phyloP scores from a whole-genome alignment of 768 basidiomycete genomes.

The Pholiota molesta region DNA sequence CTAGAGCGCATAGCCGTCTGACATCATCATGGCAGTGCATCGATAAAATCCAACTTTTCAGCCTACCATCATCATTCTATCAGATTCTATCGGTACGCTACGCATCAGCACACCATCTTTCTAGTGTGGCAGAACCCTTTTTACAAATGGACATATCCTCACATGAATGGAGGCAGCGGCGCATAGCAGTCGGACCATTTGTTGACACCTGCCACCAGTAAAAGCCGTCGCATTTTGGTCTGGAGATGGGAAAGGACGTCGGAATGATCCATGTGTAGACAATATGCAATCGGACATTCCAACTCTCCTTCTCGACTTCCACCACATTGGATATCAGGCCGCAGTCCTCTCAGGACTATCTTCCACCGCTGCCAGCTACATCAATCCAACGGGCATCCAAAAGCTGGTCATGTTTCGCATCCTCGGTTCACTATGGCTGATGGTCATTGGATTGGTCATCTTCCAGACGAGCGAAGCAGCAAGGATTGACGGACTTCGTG shows the following conservation, averaged over 20 bases:
- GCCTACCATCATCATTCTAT: no score
- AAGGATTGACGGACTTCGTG: not conserved
- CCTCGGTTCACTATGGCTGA: not conserved
- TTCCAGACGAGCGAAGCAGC: not conserved
- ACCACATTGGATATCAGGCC: not conserved
- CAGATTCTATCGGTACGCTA: no score
- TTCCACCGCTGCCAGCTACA: not conserved
- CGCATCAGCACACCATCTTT: no score
- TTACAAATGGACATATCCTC: no score
- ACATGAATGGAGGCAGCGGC: no score
- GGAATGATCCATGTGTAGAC: not conserved
- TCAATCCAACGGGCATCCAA: not conserved
- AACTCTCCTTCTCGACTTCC: not conserved
- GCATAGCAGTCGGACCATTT: not conserved
- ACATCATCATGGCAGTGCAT: conserved; percentile 42
- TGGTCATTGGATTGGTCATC: not conserved
- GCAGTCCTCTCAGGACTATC: not conserved
- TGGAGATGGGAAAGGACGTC: not conserved
- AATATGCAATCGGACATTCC: not conserved
- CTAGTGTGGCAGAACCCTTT: no score
- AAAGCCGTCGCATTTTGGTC: no score
- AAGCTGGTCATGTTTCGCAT: not conserved
- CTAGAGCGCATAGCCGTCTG: not conserved
- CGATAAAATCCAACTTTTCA: no score
- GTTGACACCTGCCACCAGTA: not conserved